A percentile compares a stretch with the other conserved stretches of the same genome.
Evolutionary conservation across 2,329 filamentous ascomycete genomes (phyloP).

Genomic region (Mycocentrospora acerina): DNA sequence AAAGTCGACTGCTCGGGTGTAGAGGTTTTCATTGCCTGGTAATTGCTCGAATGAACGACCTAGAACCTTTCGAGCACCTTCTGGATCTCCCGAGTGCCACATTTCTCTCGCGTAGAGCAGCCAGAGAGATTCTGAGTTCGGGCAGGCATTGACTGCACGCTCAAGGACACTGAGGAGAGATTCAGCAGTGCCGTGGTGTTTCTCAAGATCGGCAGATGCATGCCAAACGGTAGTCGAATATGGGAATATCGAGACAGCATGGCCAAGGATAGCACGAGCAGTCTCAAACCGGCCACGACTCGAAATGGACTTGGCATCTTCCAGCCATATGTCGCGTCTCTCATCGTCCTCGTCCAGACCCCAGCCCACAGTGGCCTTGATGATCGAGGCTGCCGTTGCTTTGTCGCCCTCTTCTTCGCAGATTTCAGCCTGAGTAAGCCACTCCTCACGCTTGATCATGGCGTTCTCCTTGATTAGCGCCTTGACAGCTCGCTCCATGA

Average conservation of each 20-base stretch:
- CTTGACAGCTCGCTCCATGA: conserved; percentile 93
- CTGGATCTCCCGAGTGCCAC: conserved; percentile 83
- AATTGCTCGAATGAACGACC: conserved; percentile 92
- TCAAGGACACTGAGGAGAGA: conserved; percentile 82
- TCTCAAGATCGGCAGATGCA: conserved; percentile 86
- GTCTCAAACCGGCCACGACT: conserved; percentile 83
- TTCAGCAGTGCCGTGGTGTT: conserved; percentile 82
- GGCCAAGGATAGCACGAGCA: conserved; percentile 89
- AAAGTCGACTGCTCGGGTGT: conserved; percentile 92
- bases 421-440: conserved; percentile 91
- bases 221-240: conserved; percentile 88
- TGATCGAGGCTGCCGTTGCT: conserved; percentile 84
- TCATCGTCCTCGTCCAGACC: conserved; percentile 94
- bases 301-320: conserved; percentile 83
- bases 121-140: conserved; percentile 89
- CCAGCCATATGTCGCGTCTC: conserved; percentile 92
- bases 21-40: conserved; percentile 96
- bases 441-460: conserved; percentile 96
- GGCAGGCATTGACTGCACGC: conserved; percentile 91
- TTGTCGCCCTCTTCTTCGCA: conserved; percentile 90
- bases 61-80: conserved; percentile 82
- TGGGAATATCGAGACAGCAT: conserved; percentile 84
- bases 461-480: conserved; percentile 86
- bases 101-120: conserved; percentile 95
- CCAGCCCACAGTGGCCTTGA: conserved; percentile 91